Base-by-base conservation (phyloP, 2,329 filamentous ascomycete species). In the Trichoderma oligosporum region DNA sequence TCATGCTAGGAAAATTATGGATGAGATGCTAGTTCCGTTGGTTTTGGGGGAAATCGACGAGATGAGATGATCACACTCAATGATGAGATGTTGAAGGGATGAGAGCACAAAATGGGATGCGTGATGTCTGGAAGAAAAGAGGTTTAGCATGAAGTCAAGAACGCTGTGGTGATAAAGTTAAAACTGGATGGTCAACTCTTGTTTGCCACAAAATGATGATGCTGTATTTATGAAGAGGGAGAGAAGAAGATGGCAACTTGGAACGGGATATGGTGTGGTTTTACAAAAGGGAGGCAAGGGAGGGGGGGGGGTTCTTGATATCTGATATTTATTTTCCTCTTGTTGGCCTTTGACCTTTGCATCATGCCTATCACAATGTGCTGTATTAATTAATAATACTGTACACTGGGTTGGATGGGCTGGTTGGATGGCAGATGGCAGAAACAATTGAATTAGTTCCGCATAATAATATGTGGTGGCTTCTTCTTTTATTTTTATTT, bases 241-340 rank as follows among this genome's bases (percentile, higher is more conserved):
- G 39, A 25, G n/a, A 36, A 35, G 16, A 20, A 54, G 31, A 18
- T 24, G 38, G 49, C 29, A 33, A 35, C 18, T 33, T 22, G 39
- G 38, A 24, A 44, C 18, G 16, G 27, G 36, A 53, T 53, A 27
- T 24, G 38, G 38, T 42, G 49, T 24, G 38, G 48, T 14, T 42
- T 52, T 42, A 42, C 18, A 33, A 51, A 12, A 12, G 47, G 35
- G 33, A n/a, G n/a, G n/a, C n/a, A n/a, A n/a, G n/a, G 29, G 27
- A 18, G 22, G 22, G 14, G 6, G 46, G 38, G 38, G 18, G 39
- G 24, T 33, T 51, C 35, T 51, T 51, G 47, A 51, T 51, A 51
- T 39, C 47, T 51, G 47, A 51, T 51, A 51, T 51, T 51, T 51
- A 51, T 38, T n/a, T n/a, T 29, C 47, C 47, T 51, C 35, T 38